Evolutionary conservation across 768 basidiomycete genomes (phyloP).

Genomic region (Podaxis rugospora): DNA sequence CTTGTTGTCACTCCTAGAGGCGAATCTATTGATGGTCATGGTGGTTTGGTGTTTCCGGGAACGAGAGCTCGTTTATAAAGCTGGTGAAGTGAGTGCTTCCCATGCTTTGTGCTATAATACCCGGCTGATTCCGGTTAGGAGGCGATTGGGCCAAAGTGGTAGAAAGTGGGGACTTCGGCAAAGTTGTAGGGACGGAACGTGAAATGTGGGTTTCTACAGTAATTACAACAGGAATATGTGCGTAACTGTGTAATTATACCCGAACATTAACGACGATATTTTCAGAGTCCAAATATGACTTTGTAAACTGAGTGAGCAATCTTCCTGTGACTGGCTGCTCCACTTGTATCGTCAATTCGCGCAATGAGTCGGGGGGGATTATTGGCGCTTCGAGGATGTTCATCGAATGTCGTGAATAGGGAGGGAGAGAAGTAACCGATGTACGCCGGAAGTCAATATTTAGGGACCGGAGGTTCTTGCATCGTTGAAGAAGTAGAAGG

Average conservation of each 20-base stretch:
- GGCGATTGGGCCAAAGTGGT: not conserved
- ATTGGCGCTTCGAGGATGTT: not conserved
- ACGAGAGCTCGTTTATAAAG: not conserved
- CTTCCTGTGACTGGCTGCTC: not conserved
- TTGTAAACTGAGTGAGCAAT: not conserved
- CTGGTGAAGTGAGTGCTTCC: not conserved
- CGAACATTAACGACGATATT: not conserved
- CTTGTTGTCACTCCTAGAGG: not conserved
- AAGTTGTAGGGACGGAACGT: too few relatives aligned
- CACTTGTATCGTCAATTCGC: not conserved
- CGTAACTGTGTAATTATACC: not conserved
- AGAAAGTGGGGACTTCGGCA: not conserved
- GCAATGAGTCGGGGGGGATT: not conserved
- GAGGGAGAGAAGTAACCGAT: not conserved
- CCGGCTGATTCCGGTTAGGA: not conserved
- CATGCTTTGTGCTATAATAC: not conserved
- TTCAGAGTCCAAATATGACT: not conserved
- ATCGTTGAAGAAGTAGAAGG: not conserved
- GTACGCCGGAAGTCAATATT: not conserved
- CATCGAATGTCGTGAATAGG: not conserved
- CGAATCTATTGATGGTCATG: not conserved
- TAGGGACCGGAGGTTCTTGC: not conserved
- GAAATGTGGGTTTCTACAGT: not conserved
- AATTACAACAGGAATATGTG: not conserved
- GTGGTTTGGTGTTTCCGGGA: slow-evolving; percentile 1